Base-by-base conservation (phyloP, 169 alveolate genomes). In the Plasmodium gallinaceum region DNA sequence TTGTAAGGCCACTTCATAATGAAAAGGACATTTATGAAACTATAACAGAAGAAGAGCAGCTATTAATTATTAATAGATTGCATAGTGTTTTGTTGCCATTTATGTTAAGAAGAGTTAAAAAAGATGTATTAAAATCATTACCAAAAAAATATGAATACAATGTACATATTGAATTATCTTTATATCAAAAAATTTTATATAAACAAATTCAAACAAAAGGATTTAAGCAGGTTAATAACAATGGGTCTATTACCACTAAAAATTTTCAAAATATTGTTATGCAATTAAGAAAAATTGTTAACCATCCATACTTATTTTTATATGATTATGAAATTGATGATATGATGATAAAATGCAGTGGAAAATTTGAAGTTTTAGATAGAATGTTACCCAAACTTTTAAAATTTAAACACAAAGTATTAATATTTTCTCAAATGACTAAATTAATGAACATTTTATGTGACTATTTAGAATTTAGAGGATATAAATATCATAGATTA, bases 201-300 rank as follows among this genome's bases (percentile, higher is more conserved):
- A 93, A 96, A 70, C 97, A 97, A 46, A 95, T 98, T 2, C 94
- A 95, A 76, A 73, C 91, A 52, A 95, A 94, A 68, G 97, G 89
- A 20, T 93, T 93, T 24, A 94, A 87, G 32, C 91, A 88, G 8
- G 92, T 93, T 10, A 89, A 72, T 16, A 88, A 72, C 8, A 92
- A 94, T 45, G 92, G 92, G n/a, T 76, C 68, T 60, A 75, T 52
- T 20, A 74, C 39, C 8, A 61, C 70, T 24, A 80, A 61, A 52
- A 22, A 24, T 0, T 61, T 62, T 54, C 90, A 80, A 97, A 98
- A 98, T 91, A 93, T 98, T 62, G 98, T 98, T 16, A 98, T 98
- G 99, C 99, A 98, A 93, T 97, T 98, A 60, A 96, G 99, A 88
- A 98, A 98, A 94, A 99, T 98, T 14, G 98, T 99, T 85, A 98